A percentile compares a stretch with the other conserved stretches of the same genome.
Evolutionary conservation across 148 eudicot species (phyloP).

Genomic region (Cornus florida): DNA sequence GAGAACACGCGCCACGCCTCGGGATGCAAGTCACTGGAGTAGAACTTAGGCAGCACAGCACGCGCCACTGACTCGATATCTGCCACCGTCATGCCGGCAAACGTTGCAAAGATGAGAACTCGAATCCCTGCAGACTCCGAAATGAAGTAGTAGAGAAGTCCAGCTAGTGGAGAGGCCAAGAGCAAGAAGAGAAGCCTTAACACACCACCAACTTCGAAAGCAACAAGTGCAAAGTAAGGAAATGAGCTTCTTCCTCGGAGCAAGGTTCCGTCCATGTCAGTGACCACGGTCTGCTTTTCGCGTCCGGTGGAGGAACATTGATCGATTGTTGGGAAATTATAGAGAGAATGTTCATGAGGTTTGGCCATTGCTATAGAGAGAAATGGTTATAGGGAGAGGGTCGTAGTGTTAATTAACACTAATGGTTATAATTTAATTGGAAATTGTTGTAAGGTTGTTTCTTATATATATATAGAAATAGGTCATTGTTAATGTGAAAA

Average conservation of each 20-base stretch:
- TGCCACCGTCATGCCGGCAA: conserved; percentile 42
- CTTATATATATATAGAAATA: neutral
- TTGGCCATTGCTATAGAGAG: conserved; percentile 8
- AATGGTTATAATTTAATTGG: too few relatives aligned
- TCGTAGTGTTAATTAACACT: neutral
- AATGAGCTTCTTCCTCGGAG: conserved; percentile 46
- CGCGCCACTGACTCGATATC: conserved; percentile 48
- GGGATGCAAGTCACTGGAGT: conserved; percentile 51
- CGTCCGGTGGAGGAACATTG: conserved; percentile 24
- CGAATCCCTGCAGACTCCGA: conserved; percentile 49
- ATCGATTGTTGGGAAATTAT: conserved; percentile 20
- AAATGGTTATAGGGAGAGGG: neutral
- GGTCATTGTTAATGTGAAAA: neutral
- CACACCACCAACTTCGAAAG: conserved; percentile 64
- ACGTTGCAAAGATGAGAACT: conserved; percentile 45
- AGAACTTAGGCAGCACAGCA: conserved; percentile 70
- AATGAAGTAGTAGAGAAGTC: conserved; percentile 37
- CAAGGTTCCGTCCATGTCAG: conserved; percentile 61
- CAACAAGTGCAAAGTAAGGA: conserved; percentile 57
- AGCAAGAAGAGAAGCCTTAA: conserved; percentile 52
- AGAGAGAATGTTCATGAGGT: neutral
- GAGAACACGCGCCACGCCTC: conserved; percentile 41
- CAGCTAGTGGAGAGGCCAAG: conserved; percentile 47
- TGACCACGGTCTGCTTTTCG: conserved; percentile 38
- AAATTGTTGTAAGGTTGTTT: neutral